phyloP scores from a whole-genome alignment of 2,329 filamentous ascomycete species.

The Colletotrichum sp. region DNA sequence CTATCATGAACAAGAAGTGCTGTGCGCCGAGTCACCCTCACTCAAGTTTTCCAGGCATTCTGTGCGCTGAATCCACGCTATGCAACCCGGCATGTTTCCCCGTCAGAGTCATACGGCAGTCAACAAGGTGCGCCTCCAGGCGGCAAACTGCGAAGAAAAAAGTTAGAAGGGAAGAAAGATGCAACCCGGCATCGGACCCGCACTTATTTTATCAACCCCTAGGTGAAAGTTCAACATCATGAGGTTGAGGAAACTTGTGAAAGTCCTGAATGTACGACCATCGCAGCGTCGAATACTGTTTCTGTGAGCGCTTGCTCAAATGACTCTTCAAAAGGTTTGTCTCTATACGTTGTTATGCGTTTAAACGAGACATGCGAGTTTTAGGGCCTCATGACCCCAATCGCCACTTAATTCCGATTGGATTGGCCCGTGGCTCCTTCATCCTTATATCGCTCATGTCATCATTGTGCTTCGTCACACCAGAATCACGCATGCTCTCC shows the following conservation, averaged over 20 bases:
- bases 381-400: neutral
- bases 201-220: neutral
- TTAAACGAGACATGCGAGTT: neutral
- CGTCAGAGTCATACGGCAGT: too few relatives aligned
- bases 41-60: neutral
- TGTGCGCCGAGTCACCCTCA: neutral
- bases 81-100: neutral
- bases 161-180: too few relatives aligned
- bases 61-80: neutral
- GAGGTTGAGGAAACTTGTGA: neutral
- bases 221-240: neutral
- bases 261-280: neutral
- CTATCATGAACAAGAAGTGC: neutral
- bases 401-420: neutral
- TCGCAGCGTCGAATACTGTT: neutral
- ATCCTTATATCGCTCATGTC: neutral
- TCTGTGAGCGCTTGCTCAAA: neutral
- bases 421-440: neutral
- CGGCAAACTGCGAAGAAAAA: too few relatives aligned
- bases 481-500: neutral
- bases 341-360: neutral
- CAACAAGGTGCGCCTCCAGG: too few relatives aligned
- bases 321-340: neutral
- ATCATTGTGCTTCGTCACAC: neutral
- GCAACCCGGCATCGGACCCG: too few relatives aligned